Evolutionary conservation across 768 basidiomycete species (phyloP).

Genomic region (Mycena polygramma): DNA sequence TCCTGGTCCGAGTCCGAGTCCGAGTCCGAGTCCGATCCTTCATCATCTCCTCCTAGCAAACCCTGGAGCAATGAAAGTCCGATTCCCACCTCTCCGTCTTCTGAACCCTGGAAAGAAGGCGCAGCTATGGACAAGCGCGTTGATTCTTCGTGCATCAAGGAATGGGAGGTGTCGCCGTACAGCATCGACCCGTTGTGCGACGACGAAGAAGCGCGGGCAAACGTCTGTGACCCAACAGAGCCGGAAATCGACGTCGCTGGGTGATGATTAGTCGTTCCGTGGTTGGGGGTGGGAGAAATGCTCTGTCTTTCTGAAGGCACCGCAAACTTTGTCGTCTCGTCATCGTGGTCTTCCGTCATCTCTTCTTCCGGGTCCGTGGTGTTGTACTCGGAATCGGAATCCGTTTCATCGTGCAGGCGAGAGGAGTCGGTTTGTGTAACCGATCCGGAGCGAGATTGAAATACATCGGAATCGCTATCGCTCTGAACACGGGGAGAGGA

Average conservation of each 20-base stretch:
- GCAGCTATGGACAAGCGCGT: constrained; percentile 41
- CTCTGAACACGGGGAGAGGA: constrained; percentile 2
- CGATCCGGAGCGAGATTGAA: constrained; percentile 14
- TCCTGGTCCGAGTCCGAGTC: background rate
- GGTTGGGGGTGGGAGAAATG: constrained; percentile 13
- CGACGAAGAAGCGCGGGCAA: constrained; percentile 4
- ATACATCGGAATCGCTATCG: constrained; percentile 6
- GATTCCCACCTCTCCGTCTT: constrained; percentile 75
- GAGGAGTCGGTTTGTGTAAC: constrained; percentile 13
- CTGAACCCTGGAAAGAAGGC: constrained; percentile 34
- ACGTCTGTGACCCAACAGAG: background rate
- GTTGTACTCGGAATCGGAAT: constrained; percentile 34
- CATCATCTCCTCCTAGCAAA: constrained; percentile 51
- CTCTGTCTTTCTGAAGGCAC: constrained; percentile 17
- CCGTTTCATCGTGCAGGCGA: constrained; percentile 10
- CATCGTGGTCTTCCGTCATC: constrained; percentile 19
- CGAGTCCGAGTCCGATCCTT: constrained; percentile 30
- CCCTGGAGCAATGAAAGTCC: constrained; percentile 75
- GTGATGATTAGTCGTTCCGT: constrained; percentile 9
- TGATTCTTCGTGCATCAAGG: constrained; percentile 25
- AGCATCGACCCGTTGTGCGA: constrained; percentile 16
- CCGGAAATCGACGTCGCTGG: constrained; percentile 19
- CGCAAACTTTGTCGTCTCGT: constrained; percentile 30
- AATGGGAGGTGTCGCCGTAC: constrained; percentile 14
- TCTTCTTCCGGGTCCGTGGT: constrained; percentile 15